phyloP scores from a whole-genome alignment of 805 yeast genomes.

The Candida khao-thaluensis region DNA sequence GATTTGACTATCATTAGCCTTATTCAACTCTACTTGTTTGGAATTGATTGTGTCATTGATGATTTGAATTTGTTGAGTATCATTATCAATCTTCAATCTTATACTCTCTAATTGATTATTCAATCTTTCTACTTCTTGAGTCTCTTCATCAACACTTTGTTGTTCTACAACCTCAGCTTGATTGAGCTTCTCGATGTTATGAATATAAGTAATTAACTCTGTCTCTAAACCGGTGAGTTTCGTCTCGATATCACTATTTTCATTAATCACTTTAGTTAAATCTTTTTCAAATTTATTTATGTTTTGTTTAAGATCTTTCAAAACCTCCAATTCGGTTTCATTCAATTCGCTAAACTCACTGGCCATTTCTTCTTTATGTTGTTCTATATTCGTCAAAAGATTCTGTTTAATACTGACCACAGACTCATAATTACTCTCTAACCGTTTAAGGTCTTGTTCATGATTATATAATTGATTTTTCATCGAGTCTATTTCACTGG shows the following conservation, averaged over 20 bases:
- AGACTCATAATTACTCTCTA: constrained; percentile 35
- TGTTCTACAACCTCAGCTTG: constrained; percentile 13
- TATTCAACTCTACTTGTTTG: constrained; percentile 42
- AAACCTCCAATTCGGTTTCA: constrained; percentile 44
- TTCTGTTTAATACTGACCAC: constrained; percentile 32
- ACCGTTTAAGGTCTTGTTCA: constrained; percentile 43
- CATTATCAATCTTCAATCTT: constrained; percentile 24
- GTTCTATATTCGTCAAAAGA: constrained; percentile 37
- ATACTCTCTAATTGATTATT: constrained; percentile 27
- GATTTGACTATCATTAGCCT: constrained; percentile 58
- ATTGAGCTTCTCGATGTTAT: constrained; percentile 36
- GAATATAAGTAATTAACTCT: constrained; percentile 58
- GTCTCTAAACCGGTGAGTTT: constrained; percentile 47
- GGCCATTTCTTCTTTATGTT: constrained; percentile 48
- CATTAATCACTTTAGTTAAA: constrained; percentile 40
- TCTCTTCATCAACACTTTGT: constrained; percentile 18
- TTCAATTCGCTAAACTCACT: constrained; percentile 57
- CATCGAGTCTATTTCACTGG: constrained; percentile 36
- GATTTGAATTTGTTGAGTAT: constrained; percentile 27
- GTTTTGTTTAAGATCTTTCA: constrained; percentile 33
- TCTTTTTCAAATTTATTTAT: constrained; percentile 40
- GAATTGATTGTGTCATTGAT: constrained; percentile 29
- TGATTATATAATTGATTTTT: constrained; percentile 40
- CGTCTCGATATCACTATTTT: constrained; percentile 46
- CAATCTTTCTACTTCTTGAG: constrained; percentile 26